Conservation (phyloP, 306 rosid genomes). For the Arachis hypogaea region DNA sequence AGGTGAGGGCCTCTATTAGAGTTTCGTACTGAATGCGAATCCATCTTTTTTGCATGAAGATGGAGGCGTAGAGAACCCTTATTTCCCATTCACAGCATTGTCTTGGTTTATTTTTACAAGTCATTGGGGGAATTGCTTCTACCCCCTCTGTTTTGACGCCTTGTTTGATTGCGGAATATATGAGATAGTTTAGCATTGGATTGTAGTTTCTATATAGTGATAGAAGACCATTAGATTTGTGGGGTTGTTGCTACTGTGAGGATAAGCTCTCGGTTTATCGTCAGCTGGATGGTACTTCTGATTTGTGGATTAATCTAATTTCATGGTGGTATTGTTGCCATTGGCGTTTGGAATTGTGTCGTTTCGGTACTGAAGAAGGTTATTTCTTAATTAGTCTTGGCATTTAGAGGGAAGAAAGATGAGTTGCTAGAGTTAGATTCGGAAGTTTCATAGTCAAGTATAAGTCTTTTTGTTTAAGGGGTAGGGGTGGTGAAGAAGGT, state of each 20-base stretch:
- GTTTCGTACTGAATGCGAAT: constrained; percentile 50
- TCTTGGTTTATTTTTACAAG: constrained; percentile 24
- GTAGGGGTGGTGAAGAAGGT: constrained; percentile 60
- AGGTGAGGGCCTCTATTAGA: too few species aligned
- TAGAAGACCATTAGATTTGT: not conserved
- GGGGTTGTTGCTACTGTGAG: constrained; percentile 18
- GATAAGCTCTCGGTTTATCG: not conserved
- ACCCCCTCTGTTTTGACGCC: constrained; percentile 29
- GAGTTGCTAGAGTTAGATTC: constrained; percentile 20
- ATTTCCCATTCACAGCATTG: constrained; percentile 40
- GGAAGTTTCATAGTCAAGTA: constrained; percentile 17
- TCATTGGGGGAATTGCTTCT: constrained; percentile 15
- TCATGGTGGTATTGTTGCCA: constrained; percentile 10
- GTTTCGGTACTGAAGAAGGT: not conserved
- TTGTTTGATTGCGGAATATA: constrained; percentile 25
- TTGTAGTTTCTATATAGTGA: constrained; percentile 1
- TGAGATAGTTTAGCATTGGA: constrained; percentile 32
- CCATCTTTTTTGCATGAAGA: constrained; percentile 57
- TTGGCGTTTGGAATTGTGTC: constrained; percentile 14
- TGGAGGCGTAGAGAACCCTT: constrained; percentile 58
- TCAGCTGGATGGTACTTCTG: constrained; percentile 4
- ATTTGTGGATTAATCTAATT: constrained; percentile 13
- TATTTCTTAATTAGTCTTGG: constrained; percentile 11
- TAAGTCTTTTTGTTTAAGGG: constrained; percentile 40
- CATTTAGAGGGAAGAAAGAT: constrained; percentile 16